Percentiles rank a stretch among this genome's conserved stretches.
These are phyloP conservation scores for Starmerella vaccinii DNA, from an alignment of 805 yeast species.

Conservation along the genomic window DNA sequence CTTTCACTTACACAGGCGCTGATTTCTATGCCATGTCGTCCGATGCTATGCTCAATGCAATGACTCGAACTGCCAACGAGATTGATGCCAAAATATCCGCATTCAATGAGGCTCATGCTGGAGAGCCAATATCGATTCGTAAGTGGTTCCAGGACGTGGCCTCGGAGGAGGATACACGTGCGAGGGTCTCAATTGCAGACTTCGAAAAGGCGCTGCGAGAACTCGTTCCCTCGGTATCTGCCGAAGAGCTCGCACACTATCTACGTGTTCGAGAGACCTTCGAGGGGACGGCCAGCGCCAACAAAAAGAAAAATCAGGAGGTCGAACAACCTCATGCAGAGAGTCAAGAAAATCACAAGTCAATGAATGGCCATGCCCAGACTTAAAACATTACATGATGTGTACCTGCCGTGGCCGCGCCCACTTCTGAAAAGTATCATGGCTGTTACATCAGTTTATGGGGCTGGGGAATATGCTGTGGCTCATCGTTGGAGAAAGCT, in stretches of 20 bases:
- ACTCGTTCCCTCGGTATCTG: slow-evolving; percentile 75
- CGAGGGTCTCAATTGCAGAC: slow-evolving; percentile 59
- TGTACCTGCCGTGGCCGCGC: no score
- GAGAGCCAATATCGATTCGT: slow-evolving; percentile 46
- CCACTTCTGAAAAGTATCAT: no score
- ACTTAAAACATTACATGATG: no score
- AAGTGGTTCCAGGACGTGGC: slow-evolving; percentile 90
- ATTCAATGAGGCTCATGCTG: slow-evolving; percentile 39
- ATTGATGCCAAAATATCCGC: slow-evolving; percentile 55
- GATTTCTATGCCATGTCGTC: slow-evolving; percentile 94
- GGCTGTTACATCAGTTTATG: slow-evolving; percentile 22
- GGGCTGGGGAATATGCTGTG: slow-evolving; percentile 13
- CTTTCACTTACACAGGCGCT: slow-evolving; percentile 93
- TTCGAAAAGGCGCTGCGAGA: slow-evolving; percentile 65
- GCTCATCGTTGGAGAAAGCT: slow-evolving; percentile 22
- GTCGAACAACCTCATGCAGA: no score
- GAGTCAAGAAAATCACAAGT: no score
- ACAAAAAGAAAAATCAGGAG: not conserved
- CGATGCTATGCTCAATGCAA: slow-evolving; percentile 91
- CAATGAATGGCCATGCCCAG: no score
- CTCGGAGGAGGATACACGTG: slow-evolving; percentile 52
- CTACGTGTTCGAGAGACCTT: slow-evolving; percentile 66
- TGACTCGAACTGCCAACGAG: slow-evolving; percentile 75
- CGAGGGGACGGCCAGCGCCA: slow-evolving; percentile 43
- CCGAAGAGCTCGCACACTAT: slow-evolving; percentile 77